phyloP scores from a whole-genome alignment of 352 stramenopile species.

The Phytophthora lateralis region DNA sequence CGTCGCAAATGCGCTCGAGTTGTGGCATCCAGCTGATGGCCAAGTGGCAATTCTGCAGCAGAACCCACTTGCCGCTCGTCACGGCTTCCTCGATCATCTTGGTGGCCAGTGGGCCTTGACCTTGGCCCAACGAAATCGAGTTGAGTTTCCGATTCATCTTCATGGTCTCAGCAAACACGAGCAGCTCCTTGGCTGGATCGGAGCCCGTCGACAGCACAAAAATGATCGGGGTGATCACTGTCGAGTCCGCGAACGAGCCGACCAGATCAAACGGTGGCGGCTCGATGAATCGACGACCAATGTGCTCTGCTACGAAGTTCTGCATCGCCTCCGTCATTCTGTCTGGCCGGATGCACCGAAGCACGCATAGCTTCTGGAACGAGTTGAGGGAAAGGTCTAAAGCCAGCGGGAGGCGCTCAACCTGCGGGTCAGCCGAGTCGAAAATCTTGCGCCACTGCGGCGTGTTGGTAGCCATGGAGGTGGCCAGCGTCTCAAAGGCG shows the following conservation, averaged over 20 bases:
- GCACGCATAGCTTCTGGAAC: slow-evolving; percentile 85
- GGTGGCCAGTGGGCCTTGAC: slow-evolving; percentile 90
- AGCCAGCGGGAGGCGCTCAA: slow-evolving; percentile 66
- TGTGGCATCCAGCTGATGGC: slow-evolving; percentile 95
- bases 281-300: slow-evolving; percentile 92
- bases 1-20: slow-evolving; percentile 95
- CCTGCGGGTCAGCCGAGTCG: slow-evolving; percentile 81
- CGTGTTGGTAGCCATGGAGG: slow-evolving; percentile 58
- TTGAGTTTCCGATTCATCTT: slow-evolving; percentile 92
- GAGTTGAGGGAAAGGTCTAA: slow-evolving; percentile 69
- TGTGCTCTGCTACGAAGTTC: slow-evolving; percentile 85
- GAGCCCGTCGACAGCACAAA: slow-evolving; percentile 95
- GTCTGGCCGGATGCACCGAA: slow-evolving; percentile 81
- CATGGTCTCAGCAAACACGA: slow-evolving; percentile 87
- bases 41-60: slow-evolving; percentile 96
- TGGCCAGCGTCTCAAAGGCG: slow-evolving; percentile 61
- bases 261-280: slow-evolving; percentile 90
- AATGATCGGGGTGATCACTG: slow-evolving; percentile 90
- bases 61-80: slow-evolving; percentile 92
- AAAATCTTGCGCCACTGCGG: slow-evolving; percentile 74
- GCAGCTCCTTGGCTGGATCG: slow-evolving; percentile 93
- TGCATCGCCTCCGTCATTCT: slow-evolving; percentile 91
- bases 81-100: slow-evolving; percentile 91
- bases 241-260: slow-evolving; percentile 92
- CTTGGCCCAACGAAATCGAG: slow-evolving; percentile 94